These are phyloP conservation scores for Epichloe festucae DNA, from an alignment of 2,329 filamentous ascomycete genomes.

Conservation along the genomic window DNA sequence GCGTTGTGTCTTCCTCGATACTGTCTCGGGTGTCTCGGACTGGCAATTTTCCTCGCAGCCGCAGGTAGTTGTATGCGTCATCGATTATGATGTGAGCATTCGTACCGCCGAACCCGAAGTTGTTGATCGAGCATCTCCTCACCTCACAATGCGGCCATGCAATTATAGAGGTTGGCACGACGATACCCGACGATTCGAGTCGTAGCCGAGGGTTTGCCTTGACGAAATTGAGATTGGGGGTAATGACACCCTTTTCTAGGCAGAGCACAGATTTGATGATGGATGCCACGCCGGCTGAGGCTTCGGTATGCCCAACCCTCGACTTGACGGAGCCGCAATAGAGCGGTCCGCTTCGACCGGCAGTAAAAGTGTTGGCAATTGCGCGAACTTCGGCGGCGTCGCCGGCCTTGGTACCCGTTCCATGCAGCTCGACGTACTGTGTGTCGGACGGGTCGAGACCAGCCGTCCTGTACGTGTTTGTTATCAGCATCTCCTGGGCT, in stretches of 20 bases:
- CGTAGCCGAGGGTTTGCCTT: too few relatives aligned
- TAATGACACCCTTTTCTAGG: too few relatives aligned
- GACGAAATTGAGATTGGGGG: too few relatives aligned
- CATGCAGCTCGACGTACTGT: constrained; percentile 15
- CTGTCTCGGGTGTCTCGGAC: too few relatives aligned
- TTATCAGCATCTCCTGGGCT: constrained; percentile 4
- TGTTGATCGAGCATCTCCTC: not conserved
- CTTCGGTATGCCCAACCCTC: constrained; percentile 14
- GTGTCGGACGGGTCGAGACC: not conserved
- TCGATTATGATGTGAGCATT: constrained; percentile 7
- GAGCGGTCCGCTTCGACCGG: too few relatives aligned
- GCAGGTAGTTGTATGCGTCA: too few relatives aligned
- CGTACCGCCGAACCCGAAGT: constrained; percentile 6
- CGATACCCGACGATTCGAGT: too few relatives aligned
- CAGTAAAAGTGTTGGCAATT: not conserved
- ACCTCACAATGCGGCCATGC: too few relatives aligned
- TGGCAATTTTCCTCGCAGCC: too few relatives aligned
- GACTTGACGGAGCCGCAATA: constrained; percentile 1
- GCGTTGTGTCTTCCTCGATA: too few relatives aligned
- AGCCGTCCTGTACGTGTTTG: not conserved
- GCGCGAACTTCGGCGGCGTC: constrained; percentile 27
- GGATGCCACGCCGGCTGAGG: constrained; percentile 12
- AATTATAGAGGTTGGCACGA: too few relatives aligned
- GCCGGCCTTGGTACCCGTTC: constrained; percentile 30
- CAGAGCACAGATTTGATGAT: constrained; percentile 12